Evolutionary conservation across 768 basidiomycete species (phyloP), one percentile per base, ranked within the genome.

Genomic region (Boletus sp.): DNA sequence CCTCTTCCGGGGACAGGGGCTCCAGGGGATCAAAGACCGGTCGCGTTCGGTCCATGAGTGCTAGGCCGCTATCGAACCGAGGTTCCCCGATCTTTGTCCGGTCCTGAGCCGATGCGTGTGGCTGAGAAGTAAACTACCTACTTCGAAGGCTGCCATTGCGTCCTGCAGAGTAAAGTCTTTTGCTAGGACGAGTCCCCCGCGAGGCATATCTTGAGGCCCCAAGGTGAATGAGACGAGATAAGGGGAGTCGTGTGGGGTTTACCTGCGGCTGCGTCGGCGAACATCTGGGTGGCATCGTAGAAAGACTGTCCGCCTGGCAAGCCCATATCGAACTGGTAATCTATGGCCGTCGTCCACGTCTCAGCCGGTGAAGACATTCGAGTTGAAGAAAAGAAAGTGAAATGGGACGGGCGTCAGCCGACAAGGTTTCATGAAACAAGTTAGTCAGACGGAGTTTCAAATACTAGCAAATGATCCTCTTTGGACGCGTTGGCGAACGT

Each of bases 101-200:
- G 35, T 35, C 35, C 42, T 55, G 58, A 57, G 57, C 59, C 47
- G 61, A 56, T 51, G 37, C 1, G 50, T 45, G 58, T 37, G 51
- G 45, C 40, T 13, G 49, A 53, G 29, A 47, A 33, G 32, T 19
- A 30, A 48, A 47, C 46, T 23, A 62, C 76, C 54, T 66, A 89
- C 91, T 81, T 94, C 89, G 51, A 97, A 84, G 14, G 92, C 90
- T 61, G 88, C 89, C 93, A 98, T 96, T n/a, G 92, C 86, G 56
- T 98, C 94, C 56, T 86, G 80, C 44, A 96, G 75, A 17, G 83
- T 81, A 60, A 92, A 87, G 30, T 80, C 82, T 1, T 84, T 80
- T 62, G 83, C 83, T 33, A 91, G 78, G 7, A 93, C 55, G 54
- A 93, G 72, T 35, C 77, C 77, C 13, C 83, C 84, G 0, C 78